Conservation (phyloP, 2,329 filamentous ascomycete genomes). For the Tolypocladium inflatum region DNA sequence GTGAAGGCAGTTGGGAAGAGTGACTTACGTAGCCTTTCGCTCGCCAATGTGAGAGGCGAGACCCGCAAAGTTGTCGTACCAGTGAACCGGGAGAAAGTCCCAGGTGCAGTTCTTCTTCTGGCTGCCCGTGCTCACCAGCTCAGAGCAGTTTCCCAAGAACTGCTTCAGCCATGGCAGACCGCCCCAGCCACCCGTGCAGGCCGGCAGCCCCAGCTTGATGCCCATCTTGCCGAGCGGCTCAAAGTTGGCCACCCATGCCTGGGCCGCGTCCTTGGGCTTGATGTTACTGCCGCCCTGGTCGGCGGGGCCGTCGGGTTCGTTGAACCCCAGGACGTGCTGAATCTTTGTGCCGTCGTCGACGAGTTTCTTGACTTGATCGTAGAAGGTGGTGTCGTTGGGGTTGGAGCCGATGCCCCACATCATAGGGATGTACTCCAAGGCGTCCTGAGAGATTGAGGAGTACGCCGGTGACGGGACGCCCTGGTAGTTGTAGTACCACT, state of each 20-base stretch:
- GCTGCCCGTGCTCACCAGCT: conserved; percentile 36
- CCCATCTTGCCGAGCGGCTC: conserved; percentile 57
- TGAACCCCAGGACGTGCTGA: conserved; percentile 63
- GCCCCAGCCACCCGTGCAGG: conserved; percentile 50
- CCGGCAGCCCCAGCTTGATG: conserved; percentile 60
- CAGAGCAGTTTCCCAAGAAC: conserved; percentile 55
- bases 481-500: conserved; percentile 82
- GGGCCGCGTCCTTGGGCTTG: conserved; percentile 49
- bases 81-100: conserved; percentile 56
- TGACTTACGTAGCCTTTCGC: conserved; percentile 23
- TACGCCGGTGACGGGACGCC: conserved; percentile 45
- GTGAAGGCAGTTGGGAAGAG: neutral
- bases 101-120: conserved; percentile 45
- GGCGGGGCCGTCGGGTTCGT: conserved; percentile 60
- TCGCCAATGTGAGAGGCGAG: conserved; percentile 58
- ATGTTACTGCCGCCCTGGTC: conserved; percentile 54
- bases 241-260: conserved; percentile 62
- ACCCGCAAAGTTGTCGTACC: conserved; percentile 62
- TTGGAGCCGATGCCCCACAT: conserved; percentile 54
- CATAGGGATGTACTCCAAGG: conserved; percentile 73
- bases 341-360: conserved; percentile 47
- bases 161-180: conserved; percentile 58
- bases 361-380: conserved; percentile 45
- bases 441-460: conserved; percentile 34
- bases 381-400: conserved; percentile 48